Base-by-base conservation (phyloP, 2,329 filamentous ascomycete genomes). In the Colletotrichum gloeosporioides region DNA sequence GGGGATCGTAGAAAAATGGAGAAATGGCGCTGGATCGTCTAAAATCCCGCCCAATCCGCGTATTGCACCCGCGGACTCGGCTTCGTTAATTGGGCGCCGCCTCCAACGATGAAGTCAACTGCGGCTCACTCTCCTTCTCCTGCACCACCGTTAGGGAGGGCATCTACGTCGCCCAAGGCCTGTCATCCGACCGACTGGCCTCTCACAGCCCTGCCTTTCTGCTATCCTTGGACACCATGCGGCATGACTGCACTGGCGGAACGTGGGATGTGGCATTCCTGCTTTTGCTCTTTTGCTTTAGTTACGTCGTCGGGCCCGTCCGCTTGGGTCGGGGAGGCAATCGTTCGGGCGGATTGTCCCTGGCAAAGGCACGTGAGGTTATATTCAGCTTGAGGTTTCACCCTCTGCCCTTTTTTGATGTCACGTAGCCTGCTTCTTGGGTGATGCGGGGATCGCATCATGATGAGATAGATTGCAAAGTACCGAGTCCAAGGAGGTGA, bases 21-120 rank as follows among this genome's bases (percentile, higher is more conserved):
- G 22, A 65, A 55, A 53, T 49, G 32, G 69, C 70, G 73, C 64
- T 73, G 64, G 73, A 76, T 76, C 70, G 70, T 64, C 69, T 73
- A 32, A 55, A 73, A 70, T 53, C 32, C 39, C 36, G 29, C 68
- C 68, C 59, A 63, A 76, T 73, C 55, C 73, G 64, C 69, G 63
- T 76, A 53, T 73, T 73, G 55, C 63, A 34, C 63, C 73, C 73
- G 64, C 44, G 53, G 39, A 7, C 55, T 61, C 64, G 57, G 57
- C 27, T 25, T 63, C 57, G 49, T 57, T 73, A 15, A 76, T 73
- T 76, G 70, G 73, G 44, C 55, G 27, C n/a, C 64, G 49, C 27
- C 32, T 53, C 53, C 44, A 34, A 31, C 66, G 25, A 74, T 71
- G 72, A 71, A 71, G 72, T 75, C 72, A 73, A 75, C 25, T 36